Conservation (phyloP, 192 early-diverging fungal species). For the Coemansia asiatica region DNA sequence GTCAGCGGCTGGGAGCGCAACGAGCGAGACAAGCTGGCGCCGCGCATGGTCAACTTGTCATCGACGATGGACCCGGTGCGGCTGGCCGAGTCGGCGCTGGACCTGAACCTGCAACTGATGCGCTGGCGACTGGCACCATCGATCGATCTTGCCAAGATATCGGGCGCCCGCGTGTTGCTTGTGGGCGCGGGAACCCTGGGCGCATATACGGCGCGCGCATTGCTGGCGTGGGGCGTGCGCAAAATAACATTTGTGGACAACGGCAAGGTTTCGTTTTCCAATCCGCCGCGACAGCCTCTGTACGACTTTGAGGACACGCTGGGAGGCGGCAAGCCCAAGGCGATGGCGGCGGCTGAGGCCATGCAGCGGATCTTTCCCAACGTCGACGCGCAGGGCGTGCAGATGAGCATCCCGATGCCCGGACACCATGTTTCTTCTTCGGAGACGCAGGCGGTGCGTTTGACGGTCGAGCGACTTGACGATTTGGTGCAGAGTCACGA, state of each 20-base stretch:
- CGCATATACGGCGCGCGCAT: conserved; percentile 82
- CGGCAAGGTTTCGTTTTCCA: conserved; percentile 89
- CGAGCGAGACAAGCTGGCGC: conserved; percentile 70
- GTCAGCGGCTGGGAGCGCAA: conserved; percentile 93
- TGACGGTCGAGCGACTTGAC: conserved; percentile 56
- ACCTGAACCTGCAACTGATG: conserved; percentile 96
- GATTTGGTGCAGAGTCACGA: conserved; percentile 76
- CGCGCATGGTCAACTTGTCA: conserved; percentile 80
- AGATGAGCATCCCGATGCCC: conserved; percentile 92
- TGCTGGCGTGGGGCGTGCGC: conserved; percentile 92
- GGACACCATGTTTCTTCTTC: conserved; percentile 69
- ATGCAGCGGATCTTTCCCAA: conserved; percentile 78
- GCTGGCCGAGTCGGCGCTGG: conserved; percentile 86
- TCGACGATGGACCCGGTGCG: conserved; percentile 85
- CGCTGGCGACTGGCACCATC: conserved; percentile 89
- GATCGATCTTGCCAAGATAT: conserved; percentile 78
- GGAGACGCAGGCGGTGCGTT: conserved; percentile 26
- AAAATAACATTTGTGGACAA: conserved; percentile 95
- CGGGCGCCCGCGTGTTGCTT: conserved; percentile 75
- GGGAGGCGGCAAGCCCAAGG: conserved; percentile 85
- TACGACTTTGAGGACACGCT: conserved; percentile 89
- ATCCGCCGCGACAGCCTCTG: conserved; percentile 93
- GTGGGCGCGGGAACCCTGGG: conserved; percentile 95
- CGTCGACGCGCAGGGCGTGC: conserved; percentile 67
- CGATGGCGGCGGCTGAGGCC: conserved; percentile 76